These are phyloP conservation scores for Chytriomyces confervae DNA, from an alignment of 192 early-diverging fungal species.

Conservation along the genomic window DNA sequence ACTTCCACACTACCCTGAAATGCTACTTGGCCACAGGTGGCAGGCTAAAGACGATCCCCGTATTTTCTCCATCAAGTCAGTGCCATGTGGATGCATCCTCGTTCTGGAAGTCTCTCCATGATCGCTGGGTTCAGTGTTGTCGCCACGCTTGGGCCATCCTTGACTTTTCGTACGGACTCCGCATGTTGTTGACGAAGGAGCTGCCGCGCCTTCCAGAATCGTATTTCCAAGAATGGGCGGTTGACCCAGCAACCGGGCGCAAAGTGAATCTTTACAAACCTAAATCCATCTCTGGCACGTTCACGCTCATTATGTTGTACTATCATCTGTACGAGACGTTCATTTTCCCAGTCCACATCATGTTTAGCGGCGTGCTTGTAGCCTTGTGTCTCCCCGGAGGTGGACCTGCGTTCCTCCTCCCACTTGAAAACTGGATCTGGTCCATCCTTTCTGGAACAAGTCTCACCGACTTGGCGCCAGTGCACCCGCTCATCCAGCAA, in stretches of 20 bases:
- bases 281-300: not conserved
- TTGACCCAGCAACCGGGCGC: slow-evolving; percentile 1
- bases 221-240: not conserved
- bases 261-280: slow-evolving; percentile 31
- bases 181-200: slow-evolving; percentile 21
- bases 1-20: slow-evolving; percentile 63
- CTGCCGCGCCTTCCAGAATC: slow-evolving; percentile 22
- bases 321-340: not conserved
- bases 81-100: slow-evolving; percentile 56
- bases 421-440: slow-evolving; percentile 14
- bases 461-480: not conserved
- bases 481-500: slow-evolving; percentile 35
- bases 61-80: slow-evolving; percentile 61
- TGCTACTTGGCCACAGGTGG: slow-evolving; percentile 62
- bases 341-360: not conserved
- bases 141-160: slow-evolving; percentile 67
- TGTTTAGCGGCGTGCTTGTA: not conserved
- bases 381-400: not conserved
- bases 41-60: slow-evolving; percentile 48
- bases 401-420: slow-evolving; percentile 39
- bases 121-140: slow-evolving; percentile 64
- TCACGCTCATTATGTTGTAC: not conserved
- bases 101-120: slow-evolving; percentile 49
- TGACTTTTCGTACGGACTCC: slow-evolving; percentile 60
- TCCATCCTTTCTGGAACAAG: slow-evolving; percentile 14